Evolutionary conservation across 1,139 yeast species (phyloP).

Genomic region (Yamadazyma songkhlaensis): DNA sequence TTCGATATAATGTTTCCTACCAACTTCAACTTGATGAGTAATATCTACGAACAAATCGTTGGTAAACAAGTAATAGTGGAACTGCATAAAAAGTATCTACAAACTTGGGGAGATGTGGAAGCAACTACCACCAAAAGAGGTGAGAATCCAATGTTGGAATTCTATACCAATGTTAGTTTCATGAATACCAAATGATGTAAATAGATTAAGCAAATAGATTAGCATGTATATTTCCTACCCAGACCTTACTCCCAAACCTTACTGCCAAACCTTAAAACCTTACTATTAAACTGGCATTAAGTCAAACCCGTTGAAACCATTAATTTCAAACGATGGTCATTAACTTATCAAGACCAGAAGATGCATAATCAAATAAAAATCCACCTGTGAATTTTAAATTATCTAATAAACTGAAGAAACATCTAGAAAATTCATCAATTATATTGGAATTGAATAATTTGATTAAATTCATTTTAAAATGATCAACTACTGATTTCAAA

Average conservation of each 20-base stretch:
- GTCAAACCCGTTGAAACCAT: background rate
- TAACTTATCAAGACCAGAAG: constrained; percentile 28
- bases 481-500: background rate
- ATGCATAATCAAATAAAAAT: constrained; percentile 20
- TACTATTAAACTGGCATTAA: no score
- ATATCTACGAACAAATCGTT: constrained; percentile 61
- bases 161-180: constrained; percentile 76
- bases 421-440: constrained; percentile 8
- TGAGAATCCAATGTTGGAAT: constrained; percentile 83
- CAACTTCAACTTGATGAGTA: constrained; percentile 62
- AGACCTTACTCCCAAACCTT: background rate
- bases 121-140: constrained; percentile 72
- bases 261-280: no score
- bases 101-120: constrained; percentile 69
- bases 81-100: constrained; percentile 63
- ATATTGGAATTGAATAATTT: constrained; percentile 2
- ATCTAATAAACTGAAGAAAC: constrained; percentile 6
- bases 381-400: constrained; percentile 16
- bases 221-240: background rate
- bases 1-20: constrained; percentile 90
- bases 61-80: constrained; percentile 58
- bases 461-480: constrained; percentile 1
- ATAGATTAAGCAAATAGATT: background rate
- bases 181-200: constrained; percentile 39
- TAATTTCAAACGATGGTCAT: constrained; percentile 8